These are phyloP conservation scores for Juglanconis sp. DNA, from an alignment of 2,329 filamentous ascomycete genomes.

Conservation along the genomic window DNA sequence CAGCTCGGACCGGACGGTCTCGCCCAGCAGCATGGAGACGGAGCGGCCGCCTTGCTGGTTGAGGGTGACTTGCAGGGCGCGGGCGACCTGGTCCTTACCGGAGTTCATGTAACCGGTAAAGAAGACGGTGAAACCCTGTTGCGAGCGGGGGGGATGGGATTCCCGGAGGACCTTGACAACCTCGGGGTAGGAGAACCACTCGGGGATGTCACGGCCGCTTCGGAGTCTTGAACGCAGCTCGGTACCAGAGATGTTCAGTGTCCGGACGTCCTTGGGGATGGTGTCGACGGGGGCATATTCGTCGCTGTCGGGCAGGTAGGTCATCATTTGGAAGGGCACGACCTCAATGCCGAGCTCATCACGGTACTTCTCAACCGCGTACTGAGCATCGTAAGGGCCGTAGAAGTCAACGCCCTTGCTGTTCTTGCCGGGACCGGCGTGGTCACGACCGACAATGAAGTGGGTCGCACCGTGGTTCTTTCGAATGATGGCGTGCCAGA, in stretches of 20 bases:
- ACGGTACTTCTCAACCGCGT: conserved; percentile 93
- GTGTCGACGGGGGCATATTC: conserved; percentile 94
- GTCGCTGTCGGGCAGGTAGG: conserved; percentile 93
- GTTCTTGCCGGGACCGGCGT: conserved; percentile 97
- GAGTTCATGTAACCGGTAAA: conserved; percentile 95
- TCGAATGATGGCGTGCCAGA: conserved; percentile 99
- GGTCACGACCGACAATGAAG: conserved; percentile 98
- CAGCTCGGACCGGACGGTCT: conserved; percentile 90
- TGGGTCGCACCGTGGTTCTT: conserved; percentile 99
- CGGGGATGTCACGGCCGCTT: conserved; percentile 90
- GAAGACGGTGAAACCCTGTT: conserved; percentile 98
- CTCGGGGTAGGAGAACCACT: conserved; percentile 99
- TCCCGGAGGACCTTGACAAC: conserved; percentile 95
- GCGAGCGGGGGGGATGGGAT: conserved; percentile 85
- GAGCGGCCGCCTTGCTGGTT: conserved; percentile 97
- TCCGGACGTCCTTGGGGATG: conserved; percentile 78
- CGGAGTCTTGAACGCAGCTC: conserved; percentile 90
- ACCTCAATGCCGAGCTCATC: conserved; percentile 98
- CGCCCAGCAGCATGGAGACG: conserved; percentile 89
- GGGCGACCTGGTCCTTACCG: conserved; percentile 94
- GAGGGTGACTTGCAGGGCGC: conserved; percentile 91
- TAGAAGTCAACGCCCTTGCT: conserved; percentile 96
- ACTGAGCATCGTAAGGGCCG: conserved; percentile 94
- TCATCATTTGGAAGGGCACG: conserved; percentile 99
- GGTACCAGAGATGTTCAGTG: conserved; percentile 80